Base-by-base conservation (phyloP, 2,329 filamentous ascomycete genomes). In the Colletotrichum sp. region DNA sequence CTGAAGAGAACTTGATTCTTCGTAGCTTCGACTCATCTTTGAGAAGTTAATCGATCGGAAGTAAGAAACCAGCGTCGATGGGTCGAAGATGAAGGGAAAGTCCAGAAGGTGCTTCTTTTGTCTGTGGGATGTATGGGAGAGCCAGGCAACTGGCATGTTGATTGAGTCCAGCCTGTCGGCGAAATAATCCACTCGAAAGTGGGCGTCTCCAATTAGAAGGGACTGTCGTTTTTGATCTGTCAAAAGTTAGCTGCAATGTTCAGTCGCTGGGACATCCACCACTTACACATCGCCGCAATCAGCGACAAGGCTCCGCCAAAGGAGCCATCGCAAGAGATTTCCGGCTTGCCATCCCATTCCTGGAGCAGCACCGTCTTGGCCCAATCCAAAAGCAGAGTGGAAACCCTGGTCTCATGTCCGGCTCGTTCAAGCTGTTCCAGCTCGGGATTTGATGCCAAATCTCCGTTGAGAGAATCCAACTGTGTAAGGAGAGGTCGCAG, bases 11-110 rank as follows among this genome's bases (percentile, higher is more conserved):
- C 87, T 90, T 0, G 94, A 92, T 78, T 92, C 90, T 80, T 97
- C 94, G 79, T 93, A 96, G 18, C 93, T 91, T 74, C 93, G 91
- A 78, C 93, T 95, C 96, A 99, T 99, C 18, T 91, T 90, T 0
- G 94, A 92, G 80, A 97, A 95, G 82, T 98, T 98, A 80, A 98
- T 93, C 6, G 95, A 92, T 21, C 96, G 93, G 82, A 99, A 98
- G 82, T 96, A 98, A 0, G 92, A 92, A 4, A 98, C 93, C 4
- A 98, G 86, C 2, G 92, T 92, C 0, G 93, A 89, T 0, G 93
- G 90, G 24, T 90, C 92, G 80, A 98, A 98, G 0, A 99, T 88
- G 81, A 94, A 98, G 0, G 95, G 92, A 78, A 94, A 95, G 74
- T 96, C 93, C 5, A 99, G 86, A 1, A 99, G 86, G 83, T 98